Percentiles rank a stretch among this genome's conserved stretches.
Conservation (phyloP, 352 stramenopile species). For the Pythium oligandrum region DNA sequence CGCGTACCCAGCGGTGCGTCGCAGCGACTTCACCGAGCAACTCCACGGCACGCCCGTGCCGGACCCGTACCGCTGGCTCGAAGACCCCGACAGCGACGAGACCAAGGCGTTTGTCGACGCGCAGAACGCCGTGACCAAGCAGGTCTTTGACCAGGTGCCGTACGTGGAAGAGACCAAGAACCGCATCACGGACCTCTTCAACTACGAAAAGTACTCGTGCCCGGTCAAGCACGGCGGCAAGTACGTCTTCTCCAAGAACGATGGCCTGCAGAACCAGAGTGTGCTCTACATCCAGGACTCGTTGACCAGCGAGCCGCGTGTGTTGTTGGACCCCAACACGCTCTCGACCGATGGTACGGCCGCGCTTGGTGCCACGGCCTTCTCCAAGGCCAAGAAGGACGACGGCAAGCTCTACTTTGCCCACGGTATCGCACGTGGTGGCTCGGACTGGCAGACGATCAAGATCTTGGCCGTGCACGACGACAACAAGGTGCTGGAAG, state of each 20-base stretch:
- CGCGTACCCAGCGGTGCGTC: constrained; percentile 48
- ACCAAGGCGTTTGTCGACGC: constrained; percentile 75
- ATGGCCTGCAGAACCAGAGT: constrained; percentile 84
- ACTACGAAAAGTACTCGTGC: constrained; percentile 86
- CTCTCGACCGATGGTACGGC: constrained; percentile 68
- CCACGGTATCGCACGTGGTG: constrained; percentile 74
- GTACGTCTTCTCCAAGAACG: constrained; percentile 86
- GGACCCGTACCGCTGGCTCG: constrained; percentile 74
- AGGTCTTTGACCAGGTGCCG: constrained; percentile 58
- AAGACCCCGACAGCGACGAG: constrained; percentile 75
- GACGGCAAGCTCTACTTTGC: constrained; percentile 78
- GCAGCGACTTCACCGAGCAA: constrained; percentile 44
- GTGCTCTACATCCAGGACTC: constrained; percentile 86
- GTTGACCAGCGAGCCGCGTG: constrained; percentile 48
- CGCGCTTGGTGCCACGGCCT: constrained; percentile 54
- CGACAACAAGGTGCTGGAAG: constrained; percentile 58
- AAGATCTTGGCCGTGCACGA: constrained; percentile 78
- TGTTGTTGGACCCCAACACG: constrained; percentile 83
- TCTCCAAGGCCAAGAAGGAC: constrained; percentile 62
- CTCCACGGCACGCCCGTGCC: constrained; percentile 49
- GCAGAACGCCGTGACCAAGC: constrained; percentile 68
- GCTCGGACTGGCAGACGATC: constrained; percentile 86
- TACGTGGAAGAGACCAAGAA: constrained; percentile 69
- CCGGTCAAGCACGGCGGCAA: constrained; percentile 69
- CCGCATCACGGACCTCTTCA: constrained; percentile 81